Percentiles rank a stretch among this genome's conserved stretches.
Evolutionary conservation across 805 yeast species (phyloP).

Genomic region (Candida caryicola): DNA sequence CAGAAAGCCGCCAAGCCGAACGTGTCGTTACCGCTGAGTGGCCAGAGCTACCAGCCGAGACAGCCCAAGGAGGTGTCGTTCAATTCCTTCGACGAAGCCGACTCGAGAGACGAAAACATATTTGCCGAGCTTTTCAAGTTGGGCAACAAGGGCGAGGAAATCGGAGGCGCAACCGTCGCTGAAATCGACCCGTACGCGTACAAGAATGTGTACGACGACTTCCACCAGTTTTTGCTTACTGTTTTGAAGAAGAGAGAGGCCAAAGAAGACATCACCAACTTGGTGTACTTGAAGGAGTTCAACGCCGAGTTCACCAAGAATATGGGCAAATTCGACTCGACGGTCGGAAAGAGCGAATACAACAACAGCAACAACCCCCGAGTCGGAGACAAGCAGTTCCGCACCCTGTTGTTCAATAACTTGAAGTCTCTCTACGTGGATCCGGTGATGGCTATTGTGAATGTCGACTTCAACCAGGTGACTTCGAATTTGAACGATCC

Average conservation of each 20-base stretch:
- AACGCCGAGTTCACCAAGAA: conserved; percentile 14
- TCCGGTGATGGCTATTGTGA: conserved; percentile 37
- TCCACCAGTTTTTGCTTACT: conserved; percentile 18
- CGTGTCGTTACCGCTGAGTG: not conserved
- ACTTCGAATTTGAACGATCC: conserved; percentile 29
- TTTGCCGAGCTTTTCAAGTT: conserved; percentile 12
- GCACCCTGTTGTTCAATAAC: conserved; percentile 32
- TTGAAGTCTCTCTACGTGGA: conserved; percentile 37
- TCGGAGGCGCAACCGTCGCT: not conserved
- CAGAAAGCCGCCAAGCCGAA: conserved; percentile 2
- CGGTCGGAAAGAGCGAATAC: conserved; percentile 12
- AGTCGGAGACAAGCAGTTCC: conserved; percentile 32
- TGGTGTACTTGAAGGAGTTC: conserved; percentile 16
- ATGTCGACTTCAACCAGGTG: conserved; percentile 26
- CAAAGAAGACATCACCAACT: conserved; percentile 11
- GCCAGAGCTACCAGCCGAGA: not conserved
- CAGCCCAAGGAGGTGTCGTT: conserved; percentile 2
- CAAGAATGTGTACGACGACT: conserved; percentile 19
- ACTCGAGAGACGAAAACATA: conserved; percentile 8
- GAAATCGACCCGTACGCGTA: conserved; percentile 20
- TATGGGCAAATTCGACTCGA: conserved; percentile 19
- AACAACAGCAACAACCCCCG: conserved; percentile 17
- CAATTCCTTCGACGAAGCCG: conserved; percentile 3
- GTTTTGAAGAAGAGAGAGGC: conserved; percentile 5
- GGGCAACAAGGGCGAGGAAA: conserved; percentile 12